A percentile compares a stretch with the other conserved stretches of the same genome.
Conservation (phyloP, 495 filamentous ascomycete genomes). For the Pyronema domesticum region DNA sequence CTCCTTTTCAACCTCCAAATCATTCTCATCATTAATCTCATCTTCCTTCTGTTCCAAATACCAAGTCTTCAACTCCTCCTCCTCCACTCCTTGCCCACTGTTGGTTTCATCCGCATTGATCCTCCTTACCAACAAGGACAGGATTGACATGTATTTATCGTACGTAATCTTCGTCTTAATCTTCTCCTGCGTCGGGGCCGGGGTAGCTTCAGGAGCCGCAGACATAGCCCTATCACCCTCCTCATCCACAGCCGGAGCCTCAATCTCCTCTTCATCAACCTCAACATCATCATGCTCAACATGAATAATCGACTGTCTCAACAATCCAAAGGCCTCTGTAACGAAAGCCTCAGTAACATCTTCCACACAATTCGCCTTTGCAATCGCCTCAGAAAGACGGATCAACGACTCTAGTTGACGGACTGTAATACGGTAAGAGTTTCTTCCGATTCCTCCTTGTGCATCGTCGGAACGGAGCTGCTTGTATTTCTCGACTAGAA, state of each 20-base stretch:
- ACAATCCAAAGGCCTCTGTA: slow-evolving; percentile 70
- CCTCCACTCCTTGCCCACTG: slow-evolving; percentile 72
- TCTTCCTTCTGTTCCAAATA: slow-evolving; percentile 87
- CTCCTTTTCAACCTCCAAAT: slow-evolving; percentile 54
- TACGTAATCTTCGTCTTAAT: slow-evolving; percentile 81
- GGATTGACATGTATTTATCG: slow-evolving; percentile 81
- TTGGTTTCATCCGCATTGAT: slow-evolving; percentile 59
- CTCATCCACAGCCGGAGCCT: slow-evolving; percentile 19
- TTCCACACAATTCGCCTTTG: slow-evolving; percentile 90
- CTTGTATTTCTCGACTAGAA: slow-evolving; percentile 88
- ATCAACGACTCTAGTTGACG: slow-evolving; percentile 92
- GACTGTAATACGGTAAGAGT: slow-evolving; percentile 92
- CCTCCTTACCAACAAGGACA: slow-evolving; percentile 64
- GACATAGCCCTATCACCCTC: slow-evolving; percentile 60
- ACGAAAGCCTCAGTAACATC: slow-evolving; percentile 75
- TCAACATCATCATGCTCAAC: slow-evolving; percentile 98
- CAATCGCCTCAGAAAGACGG: slow-evolving; percentile 83
- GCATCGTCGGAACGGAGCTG: slow-evolving; percentile 86
- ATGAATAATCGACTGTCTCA: slow-evolving; percentile 86
- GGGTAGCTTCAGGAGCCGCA: slow-evolving; percentile 28
- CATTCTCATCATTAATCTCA: slow-evolving; percentile 63
- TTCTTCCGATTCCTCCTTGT: slow-evolving; percentile 80
- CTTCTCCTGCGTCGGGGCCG: slow-evolving; percentile 27
- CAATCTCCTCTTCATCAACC: slow-evolving; percentile 64
- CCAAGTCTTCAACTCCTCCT: slow-evolving; percentile 72